Evolutionary conservation across 2,329 filamentous ascomycete species (phyloP).

Genomic region (Fusarium proliferatum): DNA sequence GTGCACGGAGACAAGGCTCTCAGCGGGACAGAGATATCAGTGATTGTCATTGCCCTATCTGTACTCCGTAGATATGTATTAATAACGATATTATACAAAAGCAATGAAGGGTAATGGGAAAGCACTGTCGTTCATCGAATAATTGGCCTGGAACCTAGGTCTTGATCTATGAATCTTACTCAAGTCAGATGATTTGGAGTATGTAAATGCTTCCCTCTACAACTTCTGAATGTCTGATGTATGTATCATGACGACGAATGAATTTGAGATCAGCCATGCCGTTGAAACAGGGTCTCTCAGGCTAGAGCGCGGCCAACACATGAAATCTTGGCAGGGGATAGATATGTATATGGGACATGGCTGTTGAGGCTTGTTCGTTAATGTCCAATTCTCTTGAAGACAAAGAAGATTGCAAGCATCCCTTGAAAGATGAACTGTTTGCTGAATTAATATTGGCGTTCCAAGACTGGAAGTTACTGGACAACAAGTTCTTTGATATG

Average conservation of each 20-base stretch:
- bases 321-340: slow-evolving; percentile 31
- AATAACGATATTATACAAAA: not conserved
- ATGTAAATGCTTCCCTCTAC: not conserved
- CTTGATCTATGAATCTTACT: not conserved
- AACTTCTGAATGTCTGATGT: slow-evolving; percentile 5
- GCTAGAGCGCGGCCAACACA: not conserved
- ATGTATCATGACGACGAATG: slow-evolving; percentile 13
- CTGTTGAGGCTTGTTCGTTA: slow-evolving; percentile 13
- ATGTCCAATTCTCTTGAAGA: not conserved
- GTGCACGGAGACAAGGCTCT: slow-evolving; percentile 14
- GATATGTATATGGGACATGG: slow-evolving; percentile 16
- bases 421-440: not conserved
- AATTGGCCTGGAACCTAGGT: not conserved
- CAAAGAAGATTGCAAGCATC: slow-evolving; percentile 1
- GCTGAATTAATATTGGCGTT: not conserved
- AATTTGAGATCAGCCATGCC: slow-evolving; percentile 10
- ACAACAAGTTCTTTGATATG: slow-evolving; percentile 3
- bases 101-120: not conserved
- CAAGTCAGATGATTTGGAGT: not conserved
- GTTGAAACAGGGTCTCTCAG: slow-evolving; percentile 3
- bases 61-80: not conserved
- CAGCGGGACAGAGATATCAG: not conserved
- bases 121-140: not conserved
- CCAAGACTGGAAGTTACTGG: not conserved
- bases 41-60: not conserved